Base-by-base conservation (phyloP, 164 flowering plant species). In the Vitis labrusca region DNA sequence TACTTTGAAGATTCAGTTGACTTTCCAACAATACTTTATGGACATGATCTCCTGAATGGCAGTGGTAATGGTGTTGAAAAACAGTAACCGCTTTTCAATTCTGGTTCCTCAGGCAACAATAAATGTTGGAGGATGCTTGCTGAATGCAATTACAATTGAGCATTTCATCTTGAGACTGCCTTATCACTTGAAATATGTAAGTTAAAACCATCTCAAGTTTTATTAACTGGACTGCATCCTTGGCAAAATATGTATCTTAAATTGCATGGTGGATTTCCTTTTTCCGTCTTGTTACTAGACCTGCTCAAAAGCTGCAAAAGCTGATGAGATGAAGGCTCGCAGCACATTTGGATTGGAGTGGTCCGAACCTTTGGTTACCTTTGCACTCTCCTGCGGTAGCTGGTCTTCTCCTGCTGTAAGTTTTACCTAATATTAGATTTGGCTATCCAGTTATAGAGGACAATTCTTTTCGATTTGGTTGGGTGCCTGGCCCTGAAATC, bases 361-460 rank as follows among this genome's bases (percentile, higher is more conserved):
- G 84, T 79, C 79, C 50, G 84, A 83, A 37, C 82, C 86, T 17
- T 74, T 79, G 62, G 82, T 81, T 63, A 83, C 84, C 16, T 83
- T 83, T 73, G 82, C 86, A 2, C 82, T 83, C 51, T 77, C 80
- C 44, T 79, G 86, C 55, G 86, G 86, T 65, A 83, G 86, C 79
- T 75, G 82, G 79, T 83, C 86, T 37, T 83, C 86, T 11, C 86
- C 86, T 50, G 82, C 86, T 30, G 86, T 83, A 81, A 77, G 86
- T 76, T 66, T 37, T 3, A 30, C 19, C 48, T 23, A 9, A 16
- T n/a, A 4, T 61, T 37, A 14, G 19, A 61, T 56, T 7, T 8
- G 29, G 27, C 27, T 23, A 23, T 23, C 27, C 27, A 23, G 27
- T 23, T 23, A 23, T 23, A 23, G 27, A 23, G 27, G 27, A 23